These are phyloP conservation scores for Paramecium caudatum DNA, from an alignment of 73 alveolate species.

Conservation along the genomic window DNA sequence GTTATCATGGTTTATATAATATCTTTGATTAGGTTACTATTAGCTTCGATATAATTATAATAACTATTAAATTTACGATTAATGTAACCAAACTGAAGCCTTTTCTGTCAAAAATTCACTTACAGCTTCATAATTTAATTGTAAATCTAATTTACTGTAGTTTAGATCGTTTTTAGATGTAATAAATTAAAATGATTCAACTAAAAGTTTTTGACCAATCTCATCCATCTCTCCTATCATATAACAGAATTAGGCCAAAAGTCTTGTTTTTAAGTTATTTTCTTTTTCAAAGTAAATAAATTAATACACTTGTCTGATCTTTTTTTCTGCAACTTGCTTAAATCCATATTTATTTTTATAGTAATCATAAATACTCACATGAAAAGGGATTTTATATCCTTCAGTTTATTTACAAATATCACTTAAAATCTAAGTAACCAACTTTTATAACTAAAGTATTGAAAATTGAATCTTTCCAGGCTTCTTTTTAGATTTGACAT, in stretches of 20 bases:
- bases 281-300: conserved; percentile 55
- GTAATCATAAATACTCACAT: conserved; percentile 48
- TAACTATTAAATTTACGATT: not conserved
- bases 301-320: conserved; percentile 48
- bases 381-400: conserved; percentile 63
- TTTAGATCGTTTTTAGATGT: conserved; percentile 16
- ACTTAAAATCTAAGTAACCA: not conserved
- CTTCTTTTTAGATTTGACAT: not conserved
- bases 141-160: not conserved
- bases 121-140: not conserved
- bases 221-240: conserved; percentile 58
- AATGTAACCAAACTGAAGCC: conserved; percentile 16
- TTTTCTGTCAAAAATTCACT: conserved; percentile 25
- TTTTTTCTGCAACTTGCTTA: conserved; percentile 56
- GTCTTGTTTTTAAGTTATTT: not conserved
- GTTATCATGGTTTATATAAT: conserved; percentile 33
- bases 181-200: conserved; percentile 13
- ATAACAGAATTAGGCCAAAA: conserved; percentile 47
- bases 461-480: conserved; percentile 23
- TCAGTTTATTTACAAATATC: conserved; percentile 57
- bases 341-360: conserved; percentile 67
- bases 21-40: conserved; percentile 19
- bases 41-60: not conserved
- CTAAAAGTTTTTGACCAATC: conserved; percentile 24
- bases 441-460: conserved; percentile 10